Conservation (phyloP, 768 basidiomycete genomes). For the Leccinum disarticulatum region DNA sequence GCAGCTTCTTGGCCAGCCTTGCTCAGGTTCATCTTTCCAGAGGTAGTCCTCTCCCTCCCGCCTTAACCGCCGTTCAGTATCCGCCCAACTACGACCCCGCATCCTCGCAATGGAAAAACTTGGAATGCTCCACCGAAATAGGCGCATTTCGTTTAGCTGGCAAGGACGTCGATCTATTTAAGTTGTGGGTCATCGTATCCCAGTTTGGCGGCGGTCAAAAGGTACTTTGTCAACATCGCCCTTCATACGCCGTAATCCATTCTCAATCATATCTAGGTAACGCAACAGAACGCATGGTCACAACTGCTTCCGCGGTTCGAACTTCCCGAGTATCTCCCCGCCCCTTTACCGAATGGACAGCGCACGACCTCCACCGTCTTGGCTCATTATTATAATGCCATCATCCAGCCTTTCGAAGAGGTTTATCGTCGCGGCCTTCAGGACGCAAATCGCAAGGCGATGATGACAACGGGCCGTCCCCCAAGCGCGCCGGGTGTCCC, state of each 20-base stretch:
- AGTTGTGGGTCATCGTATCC: conserved; percentile 62
- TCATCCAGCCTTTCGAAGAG: conserved; percentile 75
- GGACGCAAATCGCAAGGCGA: conserved; percentile 57
- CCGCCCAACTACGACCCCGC: conserved; percentile 60
- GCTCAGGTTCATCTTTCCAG: conserved; percentile 58
- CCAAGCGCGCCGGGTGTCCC: conserved; percentile 12
- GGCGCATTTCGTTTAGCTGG: conserved; percentile 71
- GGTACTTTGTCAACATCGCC: conserved; percentile 41
- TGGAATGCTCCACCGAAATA: conserved; percentile 60
- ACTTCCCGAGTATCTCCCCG: conserved; percentile 56
- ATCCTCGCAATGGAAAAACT: conserved; percentile 60
- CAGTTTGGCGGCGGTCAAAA: conserved; percentile 60
- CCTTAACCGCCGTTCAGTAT: conserved; percentile 60
- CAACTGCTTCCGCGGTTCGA: conserved; percentile 54
- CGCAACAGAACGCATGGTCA: conserved; percentile 56
- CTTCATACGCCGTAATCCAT: conserved; percentile 17
- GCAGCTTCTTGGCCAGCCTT: conserved; percentile 59
- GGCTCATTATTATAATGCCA: conserved; percentile 56
- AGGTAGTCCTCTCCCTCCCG: conserved; percentile 70
- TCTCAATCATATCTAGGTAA: conserved; percentile 38
- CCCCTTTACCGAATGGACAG: conserved; percentile 46
- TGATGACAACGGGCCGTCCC: conserved; percentile 41
- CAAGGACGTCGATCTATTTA: conserved; percentile 76
- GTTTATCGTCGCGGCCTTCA: conserved; percentile 60
- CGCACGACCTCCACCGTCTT: conserved; percentile 51